Evolutionary conservation across 345 rosid species (phyloP).

Genomic region (Rhodamnia argentea): DNA sequence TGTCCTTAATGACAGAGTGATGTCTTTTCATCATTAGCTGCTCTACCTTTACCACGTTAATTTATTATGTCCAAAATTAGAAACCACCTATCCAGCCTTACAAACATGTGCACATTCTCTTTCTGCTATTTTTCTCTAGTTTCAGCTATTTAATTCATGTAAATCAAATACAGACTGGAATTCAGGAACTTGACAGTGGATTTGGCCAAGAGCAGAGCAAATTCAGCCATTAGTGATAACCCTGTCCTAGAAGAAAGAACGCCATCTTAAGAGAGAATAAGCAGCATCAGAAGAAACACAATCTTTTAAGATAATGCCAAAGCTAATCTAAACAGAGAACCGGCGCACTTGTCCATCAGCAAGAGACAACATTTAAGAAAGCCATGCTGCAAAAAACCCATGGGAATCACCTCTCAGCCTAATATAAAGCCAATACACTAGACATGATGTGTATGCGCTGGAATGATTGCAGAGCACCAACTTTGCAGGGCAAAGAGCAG

Average conservation of each 20-base stretch:
- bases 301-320: background rate
- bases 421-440: background rate
- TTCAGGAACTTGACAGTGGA: background rate
- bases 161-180: background rate
- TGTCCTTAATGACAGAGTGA: background rate
- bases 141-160: background rate
- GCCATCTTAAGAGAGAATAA: background rate
- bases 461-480: background rate
- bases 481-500: background rate
- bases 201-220: background rate
- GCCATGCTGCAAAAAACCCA: background rate
- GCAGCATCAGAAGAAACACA: background rate
- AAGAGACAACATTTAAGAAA: background rate
- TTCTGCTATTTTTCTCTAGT: background rate
- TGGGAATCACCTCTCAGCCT: background rate
- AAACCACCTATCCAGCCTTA: background rate
- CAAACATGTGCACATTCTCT: background rate
- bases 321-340: background rate
- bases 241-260: background rate
- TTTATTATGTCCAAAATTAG: background rate
- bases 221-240: background rate
- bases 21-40: background rate
- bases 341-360: background rate
- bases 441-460: background rate
- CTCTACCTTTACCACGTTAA: background rate